Conservation (phyloP, 1,284 basidiomycete species). For the Trichosporon faecale region DNA sequence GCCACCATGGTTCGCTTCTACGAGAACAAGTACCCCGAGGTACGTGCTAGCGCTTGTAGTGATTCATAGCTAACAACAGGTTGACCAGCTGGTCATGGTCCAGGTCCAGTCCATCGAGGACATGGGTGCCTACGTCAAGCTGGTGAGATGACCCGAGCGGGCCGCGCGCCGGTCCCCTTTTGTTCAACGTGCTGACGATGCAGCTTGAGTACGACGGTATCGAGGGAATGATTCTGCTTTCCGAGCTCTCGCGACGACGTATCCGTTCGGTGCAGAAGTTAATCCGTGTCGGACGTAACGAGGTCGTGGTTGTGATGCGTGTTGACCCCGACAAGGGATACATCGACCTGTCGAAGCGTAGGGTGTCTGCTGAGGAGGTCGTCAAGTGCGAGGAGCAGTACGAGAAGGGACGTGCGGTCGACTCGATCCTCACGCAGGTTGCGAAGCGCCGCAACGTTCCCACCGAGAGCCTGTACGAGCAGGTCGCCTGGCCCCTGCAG, state of each 20-base stretch:
- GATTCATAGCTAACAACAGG: conserved; percentile 52
- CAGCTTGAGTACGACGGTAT: conserved; percentile 99
- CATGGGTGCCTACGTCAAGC: conserved; percentile 99
- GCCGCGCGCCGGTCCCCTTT: neutral
- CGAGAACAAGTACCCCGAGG: conserved; percentile 56
- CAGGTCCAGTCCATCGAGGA: conserved; percentile 98
- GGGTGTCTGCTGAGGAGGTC: conserved; percentile 98
- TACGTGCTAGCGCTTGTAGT: conserved; percentile 11
- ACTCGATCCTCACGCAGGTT: conserved; percentile 90
- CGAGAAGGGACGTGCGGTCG: conserved; percentile 94
- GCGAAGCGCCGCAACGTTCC: conserved; percentile 70
- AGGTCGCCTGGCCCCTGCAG: conserved; percentile 89
- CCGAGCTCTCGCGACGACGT: conserved; percentile 92
- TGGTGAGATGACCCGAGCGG: conserved; percentile 57
- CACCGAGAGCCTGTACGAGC: conserved; percentile 70
- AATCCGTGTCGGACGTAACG: conserved; percentile 95
- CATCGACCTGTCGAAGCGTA: conserved; percentile 97
- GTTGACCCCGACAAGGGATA: conserved; percentile 99
- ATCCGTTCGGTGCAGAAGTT: conserved; percentile 98
- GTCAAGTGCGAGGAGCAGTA: conserved; percentile 97
- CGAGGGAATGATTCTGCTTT: conserved; percentile 98
- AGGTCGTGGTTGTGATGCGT: conserved; percentile 95
- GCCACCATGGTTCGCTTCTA: conserved; percentile 52
- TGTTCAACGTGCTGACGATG: neutral
- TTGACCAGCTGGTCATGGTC: conserved; percentile 98